Base-by-base conservation (phyloP, 176 grass and related monocot species). In the Eragrostis nindensis region DNA sequence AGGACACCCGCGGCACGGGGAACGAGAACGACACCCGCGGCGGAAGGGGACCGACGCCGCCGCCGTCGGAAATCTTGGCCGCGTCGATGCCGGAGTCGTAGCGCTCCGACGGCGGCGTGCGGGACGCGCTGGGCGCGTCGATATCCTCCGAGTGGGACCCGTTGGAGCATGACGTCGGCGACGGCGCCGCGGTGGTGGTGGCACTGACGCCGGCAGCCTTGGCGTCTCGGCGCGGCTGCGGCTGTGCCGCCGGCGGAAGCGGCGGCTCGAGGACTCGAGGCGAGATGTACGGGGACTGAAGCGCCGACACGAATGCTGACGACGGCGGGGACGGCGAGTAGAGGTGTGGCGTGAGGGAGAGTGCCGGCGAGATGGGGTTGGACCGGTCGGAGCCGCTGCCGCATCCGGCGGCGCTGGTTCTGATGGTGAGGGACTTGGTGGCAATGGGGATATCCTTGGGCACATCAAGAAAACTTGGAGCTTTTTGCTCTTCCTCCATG, bases 221-320 rank as follows among this genome's bases (percentile, higher is more conserved):
- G 84, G 43, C 43, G n/a, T 85, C 81, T 18, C 78, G 83, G 71
- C 76, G 62, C 30, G 41, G 77, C n/a, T 38, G 53, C 56, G 47
- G 41, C 41, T 39, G 12, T 0, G 62, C 55, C 68, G 63, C 64
- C 68, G 87, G 87, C 24, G 57, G 57, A 27, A 61, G 24, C 22
- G 24, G 57, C 18, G 90, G 90, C 26, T 93, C 90, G 21, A 91
- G 44, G 27, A 79, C 82, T 67, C 97, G 83, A 8, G 97, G 97
- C 2, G 97, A 99, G 71, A 99, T 99, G 86, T 99, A 99, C 22
- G 97, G 97, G 38, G 97, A 99, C 75, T 99, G 97, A 52, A 99
- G 78, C 62, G 97, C 97, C 32, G 93, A 99, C 36, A 99, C 93
- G 70, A 99, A 99, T 6, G 97, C 97, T 11, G 97, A 99, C 6